Evolutionary conservation across 2,329 filamentous ascomycete species (phyloP).

Genomic region (Botrytis fragariae): DNA sequence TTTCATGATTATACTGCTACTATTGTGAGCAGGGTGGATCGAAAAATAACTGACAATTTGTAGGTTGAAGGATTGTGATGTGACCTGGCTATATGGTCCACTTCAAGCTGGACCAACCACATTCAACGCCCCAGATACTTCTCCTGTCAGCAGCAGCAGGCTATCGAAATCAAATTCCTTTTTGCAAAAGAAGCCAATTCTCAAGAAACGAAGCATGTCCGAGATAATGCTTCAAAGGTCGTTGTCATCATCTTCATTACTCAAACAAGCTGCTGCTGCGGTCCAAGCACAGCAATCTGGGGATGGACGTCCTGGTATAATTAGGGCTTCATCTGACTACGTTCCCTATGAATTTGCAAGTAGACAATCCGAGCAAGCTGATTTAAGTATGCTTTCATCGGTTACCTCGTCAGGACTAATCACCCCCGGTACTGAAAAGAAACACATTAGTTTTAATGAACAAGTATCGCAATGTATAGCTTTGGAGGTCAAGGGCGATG

Average conservation of each 20-base stretch:
- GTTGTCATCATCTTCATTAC: conserved; percentile 76
- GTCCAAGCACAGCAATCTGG: conserved; percentile 24
- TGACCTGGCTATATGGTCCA: conserved; percentile 69
- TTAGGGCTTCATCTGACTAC: conserved; percentile 59
- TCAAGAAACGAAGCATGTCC: conserved; percentile 94
- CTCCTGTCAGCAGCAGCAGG: conserved; percentile 48
- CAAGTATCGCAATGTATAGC: conserved; percentile 96
- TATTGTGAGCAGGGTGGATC: neutral
- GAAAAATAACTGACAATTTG: conserved; percentile 45
- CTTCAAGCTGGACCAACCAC: conserved; percentile 68
- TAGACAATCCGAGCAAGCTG: conserved; percentile 12
- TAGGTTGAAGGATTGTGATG: conserved; percentile 30
- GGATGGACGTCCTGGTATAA: conserved; percentile 11
- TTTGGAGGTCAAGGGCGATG: conserved; percentile 80
- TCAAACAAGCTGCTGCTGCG: conserved; percentile 60
- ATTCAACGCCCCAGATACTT: conserved; percentile 44
- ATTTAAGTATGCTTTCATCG: conserved; percentile 56
- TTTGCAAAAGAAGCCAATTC: conserved; percentile 64
- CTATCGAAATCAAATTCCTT: conserved; percentile 58
- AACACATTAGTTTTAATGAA: conserved; percentile 94
- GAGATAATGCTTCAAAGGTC: conserved; percentile 89
- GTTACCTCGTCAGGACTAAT: conserved; percentile 69
- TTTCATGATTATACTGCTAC: neutral
- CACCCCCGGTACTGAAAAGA: conserved; percentile 65
- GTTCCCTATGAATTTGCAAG: conserved; percentile 59